Percentiles rank a stretch among this genome's conserved stretches.
Evolutionary conservation across 2,329 filamentous ascomycete genomes (phyloP).

Genomic region (Capronia coronata): DNA sequence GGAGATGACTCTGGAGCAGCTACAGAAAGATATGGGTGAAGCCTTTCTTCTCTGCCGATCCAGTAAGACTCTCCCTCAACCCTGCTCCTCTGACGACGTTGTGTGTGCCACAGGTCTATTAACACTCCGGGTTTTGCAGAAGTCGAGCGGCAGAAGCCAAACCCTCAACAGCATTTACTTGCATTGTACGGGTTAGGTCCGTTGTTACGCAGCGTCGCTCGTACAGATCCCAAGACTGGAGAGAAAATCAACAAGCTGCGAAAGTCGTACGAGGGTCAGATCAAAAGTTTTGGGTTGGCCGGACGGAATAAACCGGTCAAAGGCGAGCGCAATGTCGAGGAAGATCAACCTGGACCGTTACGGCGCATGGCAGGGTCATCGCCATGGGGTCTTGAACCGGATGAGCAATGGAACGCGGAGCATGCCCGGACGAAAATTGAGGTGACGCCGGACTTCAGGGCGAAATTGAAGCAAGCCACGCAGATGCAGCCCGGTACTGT

Average conservation of each 20-base stretch:
- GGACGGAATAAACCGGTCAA: conserved; percentile 46
- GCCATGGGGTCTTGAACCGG: conserved; percentile 43
- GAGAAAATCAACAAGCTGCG: conserved; percentile 60
- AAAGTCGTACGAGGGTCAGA: conserved; percentile 48
- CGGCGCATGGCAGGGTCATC: conserved; percentile 31
- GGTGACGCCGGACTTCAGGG: conserved; percentile 37
- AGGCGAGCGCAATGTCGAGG: conserved; percentile 32
- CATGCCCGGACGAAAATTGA: conserved; percentile 44
- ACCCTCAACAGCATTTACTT: conserved; percentile 54
- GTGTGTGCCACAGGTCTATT: conserved; percentile 33
- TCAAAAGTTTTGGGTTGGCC: conserved; percentile 43
- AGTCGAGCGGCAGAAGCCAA: conserved; percentile 48
- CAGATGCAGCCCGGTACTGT: conserved; percentile 43
- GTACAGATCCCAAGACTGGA: conserved; percentile 55
- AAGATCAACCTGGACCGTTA: conserved; percentile 31
- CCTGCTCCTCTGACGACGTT: conserved; percentile 32
- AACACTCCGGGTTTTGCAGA: conserved; percentile 38
- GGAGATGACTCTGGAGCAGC: conserved; percentile 37
- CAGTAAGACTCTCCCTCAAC: conserved; percentile 45
- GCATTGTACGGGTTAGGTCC: conserved; percentile 52
- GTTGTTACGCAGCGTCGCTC: conserved; percentile 53
- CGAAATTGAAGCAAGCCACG: conserved; percentile 41
- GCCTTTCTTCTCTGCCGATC: conserved; percentile 46
- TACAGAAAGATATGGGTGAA: conserved; percentile 42
- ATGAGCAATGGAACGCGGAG: conserved; percentile 47